Base-by-base conservation (phyloP, 345 rosid species). In the Citrus trifoliata region DNA sequence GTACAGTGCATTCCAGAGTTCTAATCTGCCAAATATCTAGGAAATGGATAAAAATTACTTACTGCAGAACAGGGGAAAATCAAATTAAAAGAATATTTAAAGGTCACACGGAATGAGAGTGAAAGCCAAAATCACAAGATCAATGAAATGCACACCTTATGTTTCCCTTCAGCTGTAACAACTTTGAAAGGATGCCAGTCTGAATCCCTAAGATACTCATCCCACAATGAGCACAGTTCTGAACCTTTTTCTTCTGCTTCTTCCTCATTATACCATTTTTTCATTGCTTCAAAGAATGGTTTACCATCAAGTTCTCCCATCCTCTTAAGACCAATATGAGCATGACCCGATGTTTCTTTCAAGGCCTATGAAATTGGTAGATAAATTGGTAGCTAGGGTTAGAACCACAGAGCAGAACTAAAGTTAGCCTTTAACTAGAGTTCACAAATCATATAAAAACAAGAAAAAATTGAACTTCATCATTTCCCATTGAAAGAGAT, bases 111-210 rank as follows among this genome's bases (percentile, higher is more conserved):
- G 51, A 46, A 46, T 46, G 51, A 46, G 18, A 46, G 51, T 46
- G 5, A 12, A 48, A 37, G 76, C 76, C 40, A 33, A 30, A 69
- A 28, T 42, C 37, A 56, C 10, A 27, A 78, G 65, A 73, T 27
- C 74, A 14, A 38, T 22, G 38, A 63, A 86, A 76, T 24, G 67
- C 82, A 82, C 78, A 95, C 98, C 99, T 84, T 80, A 79, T 83
- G 21, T 68, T 85, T 85, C 51, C 83, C 99, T 22, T 87, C 88
- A 67, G 83, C 87, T 75, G 69, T 85, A n/a, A 87, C 80, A 78
- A 82, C 69, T 82, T 87, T 93, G 79, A 94, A 91, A 73, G 99
- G 98, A 88, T 94, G 97, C 99, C 99, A 96, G 78, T 90, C 87
- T 65, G 97, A 92, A 83, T 94, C 98, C 88, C 87, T 93, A 14